Conservation (phyloP, 1,284 basidiomycete genomes). For the Dichomitus squalens region DNA sequence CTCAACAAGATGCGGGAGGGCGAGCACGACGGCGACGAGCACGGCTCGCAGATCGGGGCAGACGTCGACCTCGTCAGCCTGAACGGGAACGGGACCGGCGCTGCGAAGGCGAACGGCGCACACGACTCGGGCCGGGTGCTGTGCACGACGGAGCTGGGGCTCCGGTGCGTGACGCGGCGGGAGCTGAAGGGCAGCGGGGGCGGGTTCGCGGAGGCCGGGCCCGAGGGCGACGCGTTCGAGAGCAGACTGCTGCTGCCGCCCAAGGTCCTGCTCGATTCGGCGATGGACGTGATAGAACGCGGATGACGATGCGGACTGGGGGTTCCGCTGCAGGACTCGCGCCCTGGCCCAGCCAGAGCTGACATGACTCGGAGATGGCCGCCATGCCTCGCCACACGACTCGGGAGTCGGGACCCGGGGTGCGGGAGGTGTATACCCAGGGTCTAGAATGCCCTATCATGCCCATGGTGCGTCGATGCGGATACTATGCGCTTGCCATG, state of each 20-base stretch:
- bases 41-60: not conserved
- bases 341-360: not conserved
- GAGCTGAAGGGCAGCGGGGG: conserved; percentile 28
- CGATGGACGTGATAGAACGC: conserved; percentile 48
- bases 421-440: not conserved
- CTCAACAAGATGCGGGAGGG: conserved; percentile 67
- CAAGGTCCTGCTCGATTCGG: conserved; percentile 73
- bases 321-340: not conserved
- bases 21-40: conserved; percentile 37
- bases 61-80: conserved; percentile 35
- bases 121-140: conserved; percentile 41
- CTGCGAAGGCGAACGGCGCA: conserved; percentile 4
- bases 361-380: not conserved
- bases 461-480: conserved; percentile 2
- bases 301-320: conserved; percentile 14
- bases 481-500: not conserved
- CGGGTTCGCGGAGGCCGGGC: conserved; percentile 21
- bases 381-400: not conserved
- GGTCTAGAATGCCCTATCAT: not conserved
- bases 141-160: conserved; percentile 70
- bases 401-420: not conserved
- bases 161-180: conserved; percentile 61
- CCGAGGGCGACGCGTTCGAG: conserved; percentile 49
- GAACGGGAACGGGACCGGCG: conserved; percentile 5
- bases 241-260: conserved; percentile 62